Evolutionary conservation across 2,329 filamentous ascomycete species (phyloP).

Genomic region (Epichloe baconii): DNA sequence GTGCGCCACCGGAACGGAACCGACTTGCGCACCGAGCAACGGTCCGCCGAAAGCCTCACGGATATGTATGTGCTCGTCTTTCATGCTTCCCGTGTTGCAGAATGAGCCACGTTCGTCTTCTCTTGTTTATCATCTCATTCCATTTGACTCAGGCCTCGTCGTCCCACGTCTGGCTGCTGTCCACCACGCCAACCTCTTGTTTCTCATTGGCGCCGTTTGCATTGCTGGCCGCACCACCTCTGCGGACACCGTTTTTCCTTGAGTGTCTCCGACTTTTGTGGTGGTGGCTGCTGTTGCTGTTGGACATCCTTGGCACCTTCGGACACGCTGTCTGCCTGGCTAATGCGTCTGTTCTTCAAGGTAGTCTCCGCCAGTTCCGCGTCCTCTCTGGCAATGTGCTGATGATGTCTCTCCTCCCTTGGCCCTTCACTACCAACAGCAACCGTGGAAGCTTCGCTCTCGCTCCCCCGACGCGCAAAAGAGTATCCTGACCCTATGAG

Average conservation of each 20-base stretch:
- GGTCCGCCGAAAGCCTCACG: no score
- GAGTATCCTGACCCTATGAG: slow-evolving; percentile 27
- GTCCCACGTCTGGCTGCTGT: not conserved
- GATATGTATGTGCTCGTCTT: no score
- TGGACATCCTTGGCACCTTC: not conserved
- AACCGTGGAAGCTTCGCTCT: slow-evolving; percentile 24
- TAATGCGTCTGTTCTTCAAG: not conserved
- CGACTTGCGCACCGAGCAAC: no score
- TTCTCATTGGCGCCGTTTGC: not conserved
- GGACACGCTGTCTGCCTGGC: not conserved
- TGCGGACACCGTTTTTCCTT: slow-evolving; percentile 14
- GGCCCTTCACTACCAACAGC: slow-evolving; percentile 7
- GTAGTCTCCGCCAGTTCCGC: not conserved
- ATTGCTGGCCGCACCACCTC: slow-evolving; percentile 2
- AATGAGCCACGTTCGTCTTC: no score
- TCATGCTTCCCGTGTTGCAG: no score
- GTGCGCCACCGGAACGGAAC: no score
- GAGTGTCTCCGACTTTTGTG: slow-evolving; percentile 14
- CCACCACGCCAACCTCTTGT: not conserved
- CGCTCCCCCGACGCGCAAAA: slow-evolving; percentile 18
- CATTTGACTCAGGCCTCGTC: not conserved
- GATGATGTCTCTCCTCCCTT: slow-evolving; percentile 9
- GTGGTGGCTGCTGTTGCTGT: not conserved
- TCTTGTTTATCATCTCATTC: no score
- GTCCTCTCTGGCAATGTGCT: slow-evolving; percentile 18